phyloP scores from a whole-genome alignment of 1,139 yeast species.

The Yamadazyma atlantica region DNA sequence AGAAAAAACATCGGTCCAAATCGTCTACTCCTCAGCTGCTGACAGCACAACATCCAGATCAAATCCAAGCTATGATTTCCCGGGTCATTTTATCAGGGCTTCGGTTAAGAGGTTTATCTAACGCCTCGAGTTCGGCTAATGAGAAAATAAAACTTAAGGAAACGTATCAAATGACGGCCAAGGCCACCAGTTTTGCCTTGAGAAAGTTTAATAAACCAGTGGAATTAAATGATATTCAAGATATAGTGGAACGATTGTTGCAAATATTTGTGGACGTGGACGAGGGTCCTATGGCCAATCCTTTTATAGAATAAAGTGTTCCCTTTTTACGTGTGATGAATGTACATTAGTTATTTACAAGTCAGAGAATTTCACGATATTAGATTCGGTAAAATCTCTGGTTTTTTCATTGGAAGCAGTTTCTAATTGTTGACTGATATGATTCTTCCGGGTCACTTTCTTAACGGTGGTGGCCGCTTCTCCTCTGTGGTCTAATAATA shows the following conservation, averaged over 20 bases:
- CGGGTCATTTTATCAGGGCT: conserved; percentile 42
- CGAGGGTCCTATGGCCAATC: conserved; percentile 7
- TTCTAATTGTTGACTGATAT: conserved; percentile 31
- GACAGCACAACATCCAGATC: conserved; percentile 15
- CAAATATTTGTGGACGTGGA: conserved; percentile 37
- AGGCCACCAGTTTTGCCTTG: conserved; percentile 40
- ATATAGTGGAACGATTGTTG: conserved; percentile 35
- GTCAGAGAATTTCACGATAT: conserved; percentile 16
- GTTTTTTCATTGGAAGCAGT: conserved; percentile 28
- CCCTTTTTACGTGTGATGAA: neutral
- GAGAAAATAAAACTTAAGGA: conserved; percentile 40
- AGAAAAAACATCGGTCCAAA: conserved; percentile 21
- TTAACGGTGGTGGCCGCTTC: conserved; percentile 16
- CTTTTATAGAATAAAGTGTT: conserved; percentile 10
- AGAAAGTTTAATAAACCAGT: conserved; percentile 28
- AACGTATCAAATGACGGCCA: conserved; percentile 43
- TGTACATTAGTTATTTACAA: conserved; percentile 13
- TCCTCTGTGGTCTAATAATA: conserved; percentile 40
- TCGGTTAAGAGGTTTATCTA: conserved; percentile 40
- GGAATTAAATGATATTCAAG: conserved; percentile 33
- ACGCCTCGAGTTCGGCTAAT: conserved; percentile 19
- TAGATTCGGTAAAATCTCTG: conserved; percentile 17
- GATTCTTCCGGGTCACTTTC: conserved; percentile 23
- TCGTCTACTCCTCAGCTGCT: conserved; percentile 19
- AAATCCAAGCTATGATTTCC: conserved; percentile 33